Evolutionary conservation across 768 basidiomycete species (phyloP).

Genomic region (Suillus bovinus): DNA sequence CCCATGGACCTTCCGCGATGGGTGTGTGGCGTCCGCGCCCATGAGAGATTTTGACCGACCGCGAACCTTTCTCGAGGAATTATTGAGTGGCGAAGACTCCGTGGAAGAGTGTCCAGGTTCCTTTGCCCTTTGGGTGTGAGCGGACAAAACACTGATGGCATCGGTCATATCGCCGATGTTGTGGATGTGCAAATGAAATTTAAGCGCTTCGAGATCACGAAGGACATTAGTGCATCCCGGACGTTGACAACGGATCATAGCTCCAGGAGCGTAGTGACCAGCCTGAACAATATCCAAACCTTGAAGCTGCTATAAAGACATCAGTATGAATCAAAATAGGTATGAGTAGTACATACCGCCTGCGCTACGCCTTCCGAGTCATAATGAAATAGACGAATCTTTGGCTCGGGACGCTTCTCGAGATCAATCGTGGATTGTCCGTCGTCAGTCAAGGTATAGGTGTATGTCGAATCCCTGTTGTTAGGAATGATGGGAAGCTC

Average conservation of each 20-base stretch:
- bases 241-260: conserved; percentile 44
- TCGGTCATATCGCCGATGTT: conserved; percentile 42
- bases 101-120: not conserved
- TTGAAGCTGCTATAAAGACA: conserved; percentile 21
- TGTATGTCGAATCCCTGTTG: conserved; percentile 29
- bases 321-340: conserved; percentile 7
- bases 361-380: conserved; percentile 37
- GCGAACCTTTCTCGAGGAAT: conserved; percentile 11
- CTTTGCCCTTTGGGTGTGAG: not conserved
- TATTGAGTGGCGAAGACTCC: not conserved
- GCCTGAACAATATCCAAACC: conserved; percentile 27
- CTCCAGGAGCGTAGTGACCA: conserved; percentile 29
- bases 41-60: conserved; percentile 20
- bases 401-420: conserved; percentile 34
- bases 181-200: conserved; percentile 58
- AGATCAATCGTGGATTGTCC: conserved; percentile 26
- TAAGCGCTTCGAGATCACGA: conserved; percentile 43
- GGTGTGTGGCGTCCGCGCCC: not conserved
- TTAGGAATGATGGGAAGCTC: conserved; percentile 20
- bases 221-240: conserved; percentile 47
- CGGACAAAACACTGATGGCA: not conserved
- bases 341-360: conserved; percentile 36
- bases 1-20: not conserved
- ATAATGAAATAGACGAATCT: conserved; percentile 36
- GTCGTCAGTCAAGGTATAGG: conserved; percentile 18